A percentile compares a stretch with the other conserved stretches of the same genome.
Evolutionary conservation across 306 rosid genomes (phyloP).

Genomic region (Albizia julibrissin): DNA sequence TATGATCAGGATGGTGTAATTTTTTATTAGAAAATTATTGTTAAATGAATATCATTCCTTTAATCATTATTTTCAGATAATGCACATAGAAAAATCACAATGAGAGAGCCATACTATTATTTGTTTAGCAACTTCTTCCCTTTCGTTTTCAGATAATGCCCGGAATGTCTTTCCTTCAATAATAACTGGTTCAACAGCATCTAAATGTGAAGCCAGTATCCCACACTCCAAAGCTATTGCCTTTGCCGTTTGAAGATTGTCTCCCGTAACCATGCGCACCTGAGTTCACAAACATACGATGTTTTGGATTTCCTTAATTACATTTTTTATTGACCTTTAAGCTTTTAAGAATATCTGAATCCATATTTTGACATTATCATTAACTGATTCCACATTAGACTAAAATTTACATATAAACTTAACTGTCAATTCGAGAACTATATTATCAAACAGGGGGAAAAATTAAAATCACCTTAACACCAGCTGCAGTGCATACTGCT

Average conservation of each 20-base stretch:
- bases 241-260: constrained; percentile 93
- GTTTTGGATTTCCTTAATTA: constrained; percentile 29
- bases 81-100: constrained; percentile 19
- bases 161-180: constrained; percentile 93
- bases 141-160: constrained; percentile 68
- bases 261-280: constrained; percentile 99
- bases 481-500: constrained; percentile 68
- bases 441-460: constrained; percentile 27
- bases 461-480: constrained; percentile 75
- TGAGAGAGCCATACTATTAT: constrained; percentile 55
- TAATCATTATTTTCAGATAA: constrained; percentile 29
- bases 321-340: constrained; percentile 23
- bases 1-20: constrained; percentile 12
- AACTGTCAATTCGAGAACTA: constrained; percentile 18
- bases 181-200: constrained; percentile 71
- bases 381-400: constrained; percentile 18
- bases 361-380: constrained; percentile 8
- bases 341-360: constrained; percentile 28
- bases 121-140: constrained; percentile 69
- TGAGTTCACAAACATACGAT: constrained; percentile 33
- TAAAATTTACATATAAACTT: not conserved
- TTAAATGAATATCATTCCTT: constrained; percentile 16
- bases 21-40: constrained; percentile 20
- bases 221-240: constrained; percentile 98
- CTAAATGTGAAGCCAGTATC: constrained; percentile 66